Conservation (phyloP, 2,329 filamentous ascomycete species). For the Chaetomiaceae sp. region DNA sequence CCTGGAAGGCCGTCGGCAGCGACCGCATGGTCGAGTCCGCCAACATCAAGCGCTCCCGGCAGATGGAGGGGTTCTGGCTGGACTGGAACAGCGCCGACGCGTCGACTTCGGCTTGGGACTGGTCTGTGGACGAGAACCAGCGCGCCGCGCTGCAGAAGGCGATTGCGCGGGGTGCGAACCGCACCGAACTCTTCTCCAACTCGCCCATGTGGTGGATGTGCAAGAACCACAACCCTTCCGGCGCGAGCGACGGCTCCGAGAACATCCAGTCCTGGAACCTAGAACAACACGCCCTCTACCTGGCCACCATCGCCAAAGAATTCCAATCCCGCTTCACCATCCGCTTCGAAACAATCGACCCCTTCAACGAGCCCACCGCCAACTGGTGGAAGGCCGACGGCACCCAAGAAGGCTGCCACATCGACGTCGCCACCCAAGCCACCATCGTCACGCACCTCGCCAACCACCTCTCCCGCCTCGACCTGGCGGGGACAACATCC, state of each 20-base stretch:
- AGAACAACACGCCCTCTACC: background rate
- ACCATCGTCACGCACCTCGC: background rate
- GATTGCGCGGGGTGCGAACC: background rate
- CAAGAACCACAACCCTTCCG: conserved; percentile 3
- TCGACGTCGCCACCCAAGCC: background rate
- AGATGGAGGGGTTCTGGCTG: background rate
- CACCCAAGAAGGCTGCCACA: background rate
- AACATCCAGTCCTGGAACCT: conserved; percentile 3
- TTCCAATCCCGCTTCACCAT: background rate
- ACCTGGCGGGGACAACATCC: background rate
- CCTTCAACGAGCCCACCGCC: conserved; percentile 2
- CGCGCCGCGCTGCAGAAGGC: background rate
- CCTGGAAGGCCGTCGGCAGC: background rate
- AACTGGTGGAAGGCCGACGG: conserved; percentile 1
- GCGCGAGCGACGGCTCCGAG: background rate
- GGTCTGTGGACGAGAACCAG: background rate
- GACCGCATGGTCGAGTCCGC: background rate
- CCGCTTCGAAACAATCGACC: background rate
- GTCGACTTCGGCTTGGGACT: background rate
- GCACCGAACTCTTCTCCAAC: conserved; percentile 1
- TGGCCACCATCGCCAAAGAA: background rate
- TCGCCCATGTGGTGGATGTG: conserved; percentile 7
- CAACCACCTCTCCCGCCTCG: background rate
- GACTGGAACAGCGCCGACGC: background rate
- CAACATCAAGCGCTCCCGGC: background rate